Conservation (phyloP, 163 green algal genomes). For the Volvox carteri region DNA sequence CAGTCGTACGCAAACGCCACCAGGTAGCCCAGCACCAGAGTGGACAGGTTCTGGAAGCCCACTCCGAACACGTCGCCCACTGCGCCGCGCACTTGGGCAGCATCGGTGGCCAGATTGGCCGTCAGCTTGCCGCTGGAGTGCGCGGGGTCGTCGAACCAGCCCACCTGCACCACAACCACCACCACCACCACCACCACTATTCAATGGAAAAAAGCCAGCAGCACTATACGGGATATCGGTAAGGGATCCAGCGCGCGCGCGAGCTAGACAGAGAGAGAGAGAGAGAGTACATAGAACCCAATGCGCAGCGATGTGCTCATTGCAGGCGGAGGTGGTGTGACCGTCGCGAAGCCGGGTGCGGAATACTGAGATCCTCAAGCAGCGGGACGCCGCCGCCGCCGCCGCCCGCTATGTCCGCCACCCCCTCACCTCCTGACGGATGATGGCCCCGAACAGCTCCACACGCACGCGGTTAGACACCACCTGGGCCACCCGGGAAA, state of each 20-base stretch:
- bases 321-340: no score
- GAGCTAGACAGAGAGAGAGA: no score
- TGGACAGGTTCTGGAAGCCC: slow-evolving; percentile 62
- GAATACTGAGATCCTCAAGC: no score
- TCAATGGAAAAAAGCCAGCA: no score
- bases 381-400: no score
- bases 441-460: slow-evolving; percentile 78
- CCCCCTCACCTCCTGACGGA: slow-evolving; percentile 71
- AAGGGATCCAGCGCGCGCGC: no score
- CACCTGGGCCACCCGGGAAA: slow-evolving; percentile 25
- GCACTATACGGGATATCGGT: no score
- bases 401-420: not conserved
- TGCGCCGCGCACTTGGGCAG: slow-evolving; percentile 73
- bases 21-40: slow-evolving; percentile 66
- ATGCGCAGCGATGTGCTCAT: no score
- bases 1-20: slow-evolving; percentile 79
- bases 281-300: no score
- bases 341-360: no score
- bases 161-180: slow-evolving; percentile 79
- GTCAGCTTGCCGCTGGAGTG: slow-evolving; percentile 80
- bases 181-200: no score
- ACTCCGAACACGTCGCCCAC: slow-evolving; percentile 72
- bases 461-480: slow-evolving; percentile 72
- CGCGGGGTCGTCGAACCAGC: slow-evolving; percentile 82
- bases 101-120: slow-evolving; percentile 78